A percentile compares a stretch with the other conserved stretches of the same genome.
Evolutionary conservation across 345 rosid genomes (phyloP).

Genomic region (Aquilaria yunnanensis): DNA sequence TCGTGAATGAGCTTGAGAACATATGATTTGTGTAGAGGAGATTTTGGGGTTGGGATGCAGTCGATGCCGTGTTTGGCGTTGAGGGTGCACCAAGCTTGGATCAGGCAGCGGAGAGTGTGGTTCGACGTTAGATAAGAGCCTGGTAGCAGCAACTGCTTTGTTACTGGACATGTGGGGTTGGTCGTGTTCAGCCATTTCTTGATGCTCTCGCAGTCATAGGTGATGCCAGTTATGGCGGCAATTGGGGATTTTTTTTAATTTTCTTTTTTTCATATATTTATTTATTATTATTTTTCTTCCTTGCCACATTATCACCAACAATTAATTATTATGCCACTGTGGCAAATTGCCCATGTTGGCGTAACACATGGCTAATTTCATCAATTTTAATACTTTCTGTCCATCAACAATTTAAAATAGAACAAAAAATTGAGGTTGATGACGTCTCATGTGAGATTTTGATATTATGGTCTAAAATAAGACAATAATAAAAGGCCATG

Average conservation of each 20-base stretch:
- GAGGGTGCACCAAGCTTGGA: constrained; percentile 13
- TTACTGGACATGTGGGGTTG: constrained; percentile 47
- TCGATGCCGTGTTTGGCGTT: constrained; percentile 20
- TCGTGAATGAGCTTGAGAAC: constrained; percentile 28
- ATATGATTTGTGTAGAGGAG: constrained; percentile 16
- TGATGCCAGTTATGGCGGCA: constrained; percentile 62
- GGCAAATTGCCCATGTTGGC: too few relatives aligned
- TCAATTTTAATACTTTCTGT: too few relatives aligned
- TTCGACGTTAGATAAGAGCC: constrained; percentile 71
- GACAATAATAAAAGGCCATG: too few relatives aligned
- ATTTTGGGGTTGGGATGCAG: constrained; percentile 24
- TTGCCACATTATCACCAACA: too few relatives aligned
- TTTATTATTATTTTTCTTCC: too few relatives aligned
- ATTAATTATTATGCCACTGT: too few relatives aligned
- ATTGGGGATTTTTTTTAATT: constrained; percentile 49
- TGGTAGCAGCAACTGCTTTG: constrained; percentile 45
- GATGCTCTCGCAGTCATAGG: constrained; percentile 78
- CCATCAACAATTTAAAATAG: too few relatives aligned
- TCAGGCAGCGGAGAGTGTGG: constrained; percentile 55
- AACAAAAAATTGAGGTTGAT: too few relatives aligned
- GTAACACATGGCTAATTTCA: too few relatives aligned
- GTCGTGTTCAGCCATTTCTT: constrained; percentile 53
- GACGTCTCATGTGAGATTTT: too few relatives aligned
- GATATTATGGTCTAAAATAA: too few relatives aligned
- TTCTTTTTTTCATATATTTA: too few relatives aligned